Evolutionary conservation across 1,284 basidiomycete species (phyloP).

Genomic region (Naganishia sp.): DNA sequence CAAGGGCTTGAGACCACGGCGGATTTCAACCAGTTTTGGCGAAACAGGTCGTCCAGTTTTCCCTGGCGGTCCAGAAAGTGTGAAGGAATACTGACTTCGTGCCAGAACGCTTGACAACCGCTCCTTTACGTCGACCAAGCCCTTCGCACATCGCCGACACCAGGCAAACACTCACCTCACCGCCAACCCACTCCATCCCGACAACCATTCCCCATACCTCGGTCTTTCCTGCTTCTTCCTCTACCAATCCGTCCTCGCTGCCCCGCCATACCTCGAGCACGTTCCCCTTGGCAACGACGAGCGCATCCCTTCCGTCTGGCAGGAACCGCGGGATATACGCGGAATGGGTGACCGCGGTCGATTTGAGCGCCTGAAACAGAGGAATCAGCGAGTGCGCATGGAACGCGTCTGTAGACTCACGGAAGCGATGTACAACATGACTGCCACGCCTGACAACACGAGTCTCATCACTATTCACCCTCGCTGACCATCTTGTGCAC

Average conservation of each 20-base stretch:
- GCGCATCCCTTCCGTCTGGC: conserved; percentile 33
- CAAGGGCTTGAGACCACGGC: no score
- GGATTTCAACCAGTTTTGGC: no score
- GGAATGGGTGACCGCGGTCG: conserved; percentile 49
- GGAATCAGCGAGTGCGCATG: background rate
- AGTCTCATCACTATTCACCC: background rate
- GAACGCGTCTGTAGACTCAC: conserved; percentile 15
- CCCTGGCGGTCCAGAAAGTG: background rate
- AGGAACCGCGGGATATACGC: conserved; percentile 42
- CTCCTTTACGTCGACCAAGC: background rate
- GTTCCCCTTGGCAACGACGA: conserved; percentile 50
- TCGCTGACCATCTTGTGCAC: background rate
- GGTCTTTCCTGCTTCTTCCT: conserved; percentile 37
- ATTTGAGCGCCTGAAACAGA: conserved; percentile 47
- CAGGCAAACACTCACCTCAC: conserved; percentile 38
- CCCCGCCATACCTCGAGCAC: conserved; percentile 50
- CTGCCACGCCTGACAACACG: background rate
- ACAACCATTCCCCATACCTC: conserved; percentile 51
- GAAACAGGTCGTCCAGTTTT: background rate
- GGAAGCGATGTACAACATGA: conserved; percentile 37
- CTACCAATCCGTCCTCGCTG: conserved; percentile 39
- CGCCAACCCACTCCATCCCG: conserved; percentile 42
- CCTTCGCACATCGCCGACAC: background rate
- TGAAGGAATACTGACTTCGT: background rate
- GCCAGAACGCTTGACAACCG: background rate